Conservation (phyloP, 164 flowering plant genomes). For the Magnolia kwangsiensis region DNA sequence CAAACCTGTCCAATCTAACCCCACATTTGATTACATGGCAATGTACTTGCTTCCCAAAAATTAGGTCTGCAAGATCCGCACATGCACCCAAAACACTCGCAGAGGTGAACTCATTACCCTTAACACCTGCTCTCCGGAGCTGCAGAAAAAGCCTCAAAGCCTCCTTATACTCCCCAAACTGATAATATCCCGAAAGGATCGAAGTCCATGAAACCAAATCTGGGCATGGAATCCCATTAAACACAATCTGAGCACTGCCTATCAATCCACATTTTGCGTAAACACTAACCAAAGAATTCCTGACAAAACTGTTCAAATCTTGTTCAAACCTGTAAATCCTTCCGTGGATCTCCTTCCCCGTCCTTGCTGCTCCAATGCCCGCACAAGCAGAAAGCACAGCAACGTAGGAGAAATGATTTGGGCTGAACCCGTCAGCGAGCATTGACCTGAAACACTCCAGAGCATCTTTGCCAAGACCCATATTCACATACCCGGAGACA, state of each 20-base stretch:
- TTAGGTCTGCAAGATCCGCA: slow-evolving; percentile 25
- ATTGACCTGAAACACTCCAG: slow-evolving; percentile 14
- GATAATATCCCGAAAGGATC: slow-evolving; percentile 27
- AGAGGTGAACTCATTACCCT: slow-evolving; percentile 26
- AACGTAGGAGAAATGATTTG: slow-evolving; percentile 30
- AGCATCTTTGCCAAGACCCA: slow-evolving; percentile 11
- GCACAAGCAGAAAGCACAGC: slow-evolving; percentile 9
- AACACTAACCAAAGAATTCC: slow-evolving; percentile 38
- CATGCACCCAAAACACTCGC: slow-evolving; percentile 39
- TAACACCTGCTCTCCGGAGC: slow-evolving; percentile 24
- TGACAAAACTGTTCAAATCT: slow-evolving; percentile 23
- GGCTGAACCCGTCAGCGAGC: slow-evolving; percentile 29
- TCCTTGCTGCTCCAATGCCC: slow-evolving; percentile 14
- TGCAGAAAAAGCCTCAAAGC: slow-evolving; percentile 30
- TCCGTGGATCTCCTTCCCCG: slow-evolving; percentile 46
- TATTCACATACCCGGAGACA: slow-evolving; percentile 11
- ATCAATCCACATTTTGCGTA: slow-evolving; percentile 41
- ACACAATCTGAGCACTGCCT: slow-evolving; percentile 26
- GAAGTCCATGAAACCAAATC: slow-evolving; percentile 36
- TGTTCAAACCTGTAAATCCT: slow-evolving; percentile 27
- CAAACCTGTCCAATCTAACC: slow-evolving; percentile 28
- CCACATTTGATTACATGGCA: slow-evolving; percentile 30
- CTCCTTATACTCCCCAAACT: slow-evolving; percentile 31
- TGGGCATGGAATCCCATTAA: slow-evolving; percentile 30
- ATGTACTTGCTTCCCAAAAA: slow-evolving; percentile 35